A percentile compares a stretch with the other conserved stretches of the same genome.
Evolutionary conservation across 2,329 filamentous ascomycete species (phyloP).

Genomic region (Calonectria multiphialidica): DNA sequence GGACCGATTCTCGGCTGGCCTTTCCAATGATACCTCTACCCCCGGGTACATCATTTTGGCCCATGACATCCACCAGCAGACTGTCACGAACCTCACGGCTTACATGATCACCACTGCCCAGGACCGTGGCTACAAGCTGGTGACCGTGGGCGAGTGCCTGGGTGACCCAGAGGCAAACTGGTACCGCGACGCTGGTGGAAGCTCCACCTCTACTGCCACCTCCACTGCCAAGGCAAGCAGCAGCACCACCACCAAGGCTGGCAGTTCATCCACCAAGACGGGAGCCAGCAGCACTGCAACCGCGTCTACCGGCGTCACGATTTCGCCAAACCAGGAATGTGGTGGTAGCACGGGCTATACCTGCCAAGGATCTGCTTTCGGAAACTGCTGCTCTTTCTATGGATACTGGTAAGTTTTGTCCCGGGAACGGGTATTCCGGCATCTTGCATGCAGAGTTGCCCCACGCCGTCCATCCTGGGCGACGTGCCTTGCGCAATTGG

Average conservation of each 20-base stretch:
- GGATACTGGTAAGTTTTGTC: constrained; percentile 49
- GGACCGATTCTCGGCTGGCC: constrained; percentile 45
- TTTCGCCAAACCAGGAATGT: constrained; percentile 13
- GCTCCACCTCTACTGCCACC: constrained; percentile 12
- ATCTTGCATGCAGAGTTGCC: not conserved
- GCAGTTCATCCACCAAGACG: not conserved
- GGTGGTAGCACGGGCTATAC: constrained; percentile 48
- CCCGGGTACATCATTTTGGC: constrained; percentile 63
- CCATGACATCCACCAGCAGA: constrained; percentile 63
- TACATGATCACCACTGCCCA: constrained; percentile 58
- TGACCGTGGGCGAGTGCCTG: constrained; percentile 69
- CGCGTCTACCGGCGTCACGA: constrained; percentile 23
- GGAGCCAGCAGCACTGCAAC: constrained; percentile 21
- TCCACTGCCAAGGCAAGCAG: constrained; percentile 5
- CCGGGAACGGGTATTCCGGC: not conserved
- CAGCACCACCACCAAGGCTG: constrained; percentile 10
- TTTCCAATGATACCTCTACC: constrained; percentile 46
- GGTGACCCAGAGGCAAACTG: constrained; percentile 62
- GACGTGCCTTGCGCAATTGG: not conserved
- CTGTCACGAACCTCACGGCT: constrained; percentile 53
- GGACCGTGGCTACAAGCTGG: constrained; percentile 56
- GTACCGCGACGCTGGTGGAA: constrained; percentile 55
- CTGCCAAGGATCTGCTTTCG: constrained; percentile 49
- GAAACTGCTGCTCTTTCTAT: constrained; percentile 53
- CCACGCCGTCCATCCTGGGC: not conserved